These are phyloP conservation scores for Sesbania bispinosa DNA, from an alignment of 306 rosid species.

Conservation along the genomic window DNA sequence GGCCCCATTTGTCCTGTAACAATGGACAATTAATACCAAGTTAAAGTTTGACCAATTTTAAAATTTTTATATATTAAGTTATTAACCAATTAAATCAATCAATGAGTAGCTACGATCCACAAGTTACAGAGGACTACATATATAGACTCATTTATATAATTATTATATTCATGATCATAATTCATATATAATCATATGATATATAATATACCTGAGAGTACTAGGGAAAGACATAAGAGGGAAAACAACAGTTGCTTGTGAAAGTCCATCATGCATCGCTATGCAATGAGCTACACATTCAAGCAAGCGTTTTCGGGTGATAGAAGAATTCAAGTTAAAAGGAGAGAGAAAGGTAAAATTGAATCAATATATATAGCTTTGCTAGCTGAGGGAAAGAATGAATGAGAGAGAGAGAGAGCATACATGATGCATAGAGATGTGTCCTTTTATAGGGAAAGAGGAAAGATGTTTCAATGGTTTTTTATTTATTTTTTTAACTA, in stretches of 20 bases:
- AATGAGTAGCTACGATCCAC: not conserved
- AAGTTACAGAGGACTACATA: too few relatives aligned
- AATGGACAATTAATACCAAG: too few relatives aligned
- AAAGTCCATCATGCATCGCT: not conserved
- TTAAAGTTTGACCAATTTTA: too few relatives aligned
- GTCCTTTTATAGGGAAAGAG: not conserved
- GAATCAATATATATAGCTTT: not conserved
- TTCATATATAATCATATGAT: not conserved
- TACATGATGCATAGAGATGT: too few relatives aligned
- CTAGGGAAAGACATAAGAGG: not conserved
- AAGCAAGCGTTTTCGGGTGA: not conserved
- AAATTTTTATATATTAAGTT: too few relatives aligned
- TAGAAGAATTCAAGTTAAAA: too few relatives aligned
- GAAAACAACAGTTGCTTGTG: not conserved
- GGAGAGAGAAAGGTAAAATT: not conserved
- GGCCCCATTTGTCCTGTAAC: not conserved
- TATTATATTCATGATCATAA: not conserved
- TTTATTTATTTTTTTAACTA: too few relatives aligned
- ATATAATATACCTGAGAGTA: not conserved
- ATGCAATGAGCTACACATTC: too few relatives aligned
- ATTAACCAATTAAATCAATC: too few relatives aligned
- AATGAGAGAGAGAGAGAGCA: too few relatives aligned
- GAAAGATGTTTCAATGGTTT: not conserved
- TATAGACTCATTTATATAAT: too few relatives aligned
- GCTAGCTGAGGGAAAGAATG: not conserved